These are phyloP conservation scores for Sphagnum fallax DNA, from an alignment of 228 moss, liverwort and hornwort species.

Conservation along the genomic window DNA sequence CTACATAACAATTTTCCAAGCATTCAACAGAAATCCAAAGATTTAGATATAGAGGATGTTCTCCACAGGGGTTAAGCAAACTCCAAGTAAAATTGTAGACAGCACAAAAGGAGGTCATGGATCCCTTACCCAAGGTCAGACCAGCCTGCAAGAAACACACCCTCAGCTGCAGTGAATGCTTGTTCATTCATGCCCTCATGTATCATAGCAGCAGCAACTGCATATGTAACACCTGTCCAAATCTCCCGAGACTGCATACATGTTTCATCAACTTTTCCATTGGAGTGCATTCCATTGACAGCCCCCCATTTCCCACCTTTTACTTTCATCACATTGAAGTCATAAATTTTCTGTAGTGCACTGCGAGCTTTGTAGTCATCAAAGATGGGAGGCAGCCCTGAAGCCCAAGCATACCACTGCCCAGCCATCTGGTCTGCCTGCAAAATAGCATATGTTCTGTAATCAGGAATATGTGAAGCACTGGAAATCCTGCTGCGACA, in stretches of 20 bases:
- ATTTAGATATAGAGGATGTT: too few relatives aligned
- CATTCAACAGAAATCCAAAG: too few relatives aligned
- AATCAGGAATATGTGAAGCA: too few relatives aligned
- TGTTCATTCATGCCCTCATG: slow-evolving; percentile 95
- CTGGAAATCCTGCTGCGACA: too few relatives aligned
- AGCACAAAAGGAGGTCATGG: neutral
- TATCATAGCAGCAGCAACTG: slow-evolving; percentile 86
- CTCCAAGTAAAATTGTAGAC: neutral
- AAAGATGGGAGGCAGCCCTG: slow-evolving; percentile 89
- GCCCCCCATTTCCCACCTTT: slow-evolving; percentile 87
- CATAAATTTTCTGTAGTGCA: slow-evolving; percentile 80
- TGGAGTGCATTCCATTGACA: slow-evolving; percentile 90
- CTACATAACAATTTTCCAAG: neutral
- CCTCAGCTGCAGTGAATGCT: slow-evolving; percentile 92
- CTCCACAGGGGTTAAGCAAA: too few relatives aligned
- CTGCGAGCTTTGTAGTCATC: slow-evolving; percentile 92
- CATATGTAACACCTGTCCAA: slow-evolving; percentile 96
- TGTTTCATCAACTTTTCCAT: slow-evolving; percentile 86
- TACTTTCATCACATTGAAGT: slow-evolving; percentile 94
- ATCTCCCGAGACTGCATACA: slow-evolving; percentile 99
- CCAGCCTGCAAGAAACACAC: slow-evolving; percentile 85
- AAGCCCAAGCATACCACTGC: slow-evolving; percentile 98
- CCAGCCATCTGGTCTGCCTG: slow-evolving; percentile 96
- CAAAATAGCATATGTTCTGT: neutral
- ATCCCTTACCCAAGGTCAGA: slow-evolving; percentile 78